Evolutionary conservation across 768 basidiomycete genomes (phyloP), one percentile per base, ranked within the genome.

Genomic region (Pholiota molesta): DNA sequence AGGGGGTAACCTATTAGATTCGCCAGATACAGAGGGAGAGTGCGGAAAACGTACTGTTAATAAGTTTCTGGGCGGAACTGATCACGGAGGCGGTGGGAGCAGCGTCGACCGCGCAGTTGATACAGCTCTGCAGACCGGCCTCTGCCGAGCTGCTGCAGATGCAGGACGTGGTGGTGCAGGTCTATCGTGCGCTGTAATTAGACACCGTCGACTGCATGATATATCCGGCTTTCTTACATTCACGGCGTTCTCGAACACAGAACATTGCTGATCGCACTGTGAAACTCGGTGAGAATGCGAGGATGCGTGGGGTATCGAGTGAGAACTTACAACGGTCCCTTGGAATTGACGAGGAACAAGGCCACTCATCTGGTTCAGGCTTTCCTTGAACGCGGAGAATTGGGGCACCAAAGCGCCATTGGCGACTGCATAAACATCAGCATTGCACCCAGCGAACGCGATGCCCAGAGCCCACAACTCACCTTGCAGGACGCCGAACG

Each of bases 71-170:
- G 13, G 65, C 65, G 26, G 57, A 39, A 8, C 28, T 14, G 13
- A 62, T 56, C 3, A 60, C 54, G 39, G 42, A 42, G 11, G 53
- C 16, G 7, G 58, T 52, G 16, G 61, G 61, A 21, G 23, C 52
- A 1, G 51, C 62, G 33, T 19, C 37, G 10, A 62, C 51, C 5
- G 61, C 53, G 42, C 65, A 65, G 23, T 59, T 47, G 5, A 65
- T 51, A 28, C 65, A 65, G n/a, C 52, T 56, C 35, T 65, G 65
- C 2, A 65, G 55, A 33, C 55, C 58, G 2, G 23, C 13, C 14
- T 53, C 61, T 2, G 60, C 61, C 2, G 54, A 8, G 6, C 57
- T n/a, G 13, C 31, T 58, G 51, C 65, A 65, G 7, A 65, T 49
- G 29, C 65, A 65, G 19, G 23, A 37, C 11, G 21, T 28, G 10